phyloP scores from a whole-genome alignment of 805 yeast genomes.

The Zygosaccharomyces rouxii region DNA sequence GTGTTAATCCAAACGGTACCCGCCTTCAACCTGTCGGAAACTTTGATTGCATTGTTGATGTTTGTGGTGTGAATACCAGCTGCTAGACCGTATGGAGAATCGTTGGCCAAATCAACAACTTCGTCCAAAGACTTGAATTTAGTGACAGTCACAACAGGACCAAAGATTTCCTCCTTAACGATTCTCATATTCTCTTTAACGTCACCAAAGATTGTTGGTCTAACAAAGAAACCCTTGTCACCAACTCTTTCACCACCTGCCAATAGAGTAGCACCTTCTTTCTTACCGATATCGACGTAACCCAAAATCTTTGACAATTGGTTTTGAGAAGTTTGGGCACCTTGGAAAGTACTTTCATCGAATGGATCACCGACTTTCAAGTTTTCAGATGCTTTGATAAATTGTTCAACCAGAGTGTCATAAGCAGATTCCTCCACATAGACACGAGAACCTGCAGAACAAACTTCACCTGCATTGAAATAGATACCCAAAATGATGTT shows the following conservation, averaged over 20 bases:
- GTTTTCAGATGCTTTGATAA: conserved; percentile 49
- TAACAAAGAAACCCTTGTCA: conserved; percentile 61
- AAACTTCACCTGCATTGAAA: conserved; percentile 93
- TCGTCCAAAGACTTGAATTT: conserved; percentile 83
- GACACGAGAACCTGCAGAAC: conserved; percentile 91
- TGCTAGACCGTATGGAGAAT: conserved; percentile 79
- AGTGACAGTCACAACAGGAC: conserved; percentile 83
- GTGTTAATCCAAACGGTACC: conserved; percentile 94
- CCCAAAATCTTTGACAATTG: conserved; percentile 76
- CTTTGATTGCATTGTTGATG: conserved; percentile 69
- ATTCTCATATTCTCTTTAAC: conserved; percentile 63
- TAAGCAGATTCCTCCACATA: conserved; percentile 82
- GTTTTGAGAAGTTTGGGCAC: conserved; percentile 82
- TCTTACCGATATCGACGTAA: conserved; percentile 71
- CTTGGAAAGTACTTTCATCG: conserved; percentile 72
- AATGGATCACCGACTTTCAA: conserved; percentile 81
- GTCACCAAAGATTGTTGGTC: conserved; percentile 72
- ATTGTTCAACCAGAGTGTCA: conserved; percentile 65
- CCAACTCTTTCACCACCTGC: conserved; percentile 65
- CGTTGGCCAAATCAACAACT: conserved; percentile 72
- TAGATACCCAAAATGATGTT: conserved; percentile 78
- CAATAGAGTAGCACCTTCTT: conserved; percentile 76
- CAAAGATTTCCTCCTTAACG: conserved; percentile 78
- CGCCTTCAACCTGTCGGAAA: conserved; percentile 68
- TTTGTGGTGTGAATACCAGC: conserved; percentile 84